phyloP scores from a whole-genome alignment of 2,329 filamentous ascomycete genomes.

The Microdochium trichocladiopsis region DNA sequence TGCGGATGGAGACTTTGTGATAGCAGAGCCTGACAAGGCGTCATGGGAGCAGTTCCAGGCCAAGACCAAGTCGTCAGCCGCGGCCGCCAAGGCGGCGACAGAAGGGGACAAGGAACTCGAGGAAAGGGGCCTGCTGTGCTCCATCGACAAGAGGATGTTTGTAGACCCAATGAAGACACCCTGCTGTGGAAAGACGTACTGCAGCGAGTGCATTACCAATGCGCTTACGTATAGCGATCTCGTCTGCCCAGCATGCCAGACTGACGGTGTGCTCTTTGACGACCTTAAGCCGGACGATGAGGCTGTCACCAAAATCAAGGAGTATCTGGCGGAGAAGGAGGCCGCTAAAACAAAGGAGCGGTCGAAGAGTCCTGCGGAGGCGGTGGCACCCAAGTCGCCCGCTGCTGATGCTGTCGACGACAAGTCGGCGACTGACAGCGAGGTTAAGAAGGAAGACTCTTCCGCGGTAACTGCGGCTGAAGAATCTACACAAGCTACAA shows the following conservation, averaged over 20 bases:
- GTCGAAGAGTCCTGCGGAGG: conserved; percentile 37
- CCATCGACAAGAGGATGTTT: conserved; percentile 96
- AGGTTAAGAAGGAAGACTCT: conserved; percentile 16
- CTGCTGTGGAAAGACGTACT: conserved; percentile 97
- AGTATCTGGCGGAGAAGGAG: conserved; percentile 57
- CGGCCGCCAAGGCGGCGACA: conserved; percentile 70
- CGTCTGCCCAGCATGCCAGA: conserved; percentile 85
- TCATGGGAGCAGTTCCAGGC: conserved; percentile 97
- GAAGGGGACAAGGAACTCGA: conserved; percentile 80
- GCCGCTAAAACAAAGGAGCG: conserved; percentile 33
- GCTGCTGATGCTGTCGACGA: conserved; percentile 15
- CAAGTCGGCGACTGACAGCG: conserved; percentile 18
- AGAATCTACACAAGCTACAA: conserved; percentile 11
- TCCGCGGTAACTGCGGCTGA: conserved; percentile 15
- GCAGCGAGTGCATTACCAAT: conserved; percentile 99
- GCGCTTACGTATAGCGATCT: conserved; percentile 98
- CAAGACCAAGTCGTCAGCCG: conserved; percentile 80
- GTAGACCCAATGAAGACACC: conserved; percentile 98
- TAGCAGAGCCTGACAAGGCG: conserved; percentile 90
- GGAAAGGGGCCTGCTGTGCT: conserved; percentile 83
- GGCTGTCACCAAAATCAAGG: conserved; percentile 68
- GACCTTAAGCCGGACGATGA: conserved; percentile 81
- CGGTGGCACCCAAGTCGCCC: conserved; percentile 23
- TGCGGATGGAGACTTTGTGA: conserved; percentile 93
- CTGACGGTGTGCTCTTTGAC: conserved; percentile 88